Evolutionary conservation across 225 moss, liverwort and hornwort genomes (phyloP), one percentile per base, ranked within the genome.

Genomic region (Ulota crispa): DNA sequence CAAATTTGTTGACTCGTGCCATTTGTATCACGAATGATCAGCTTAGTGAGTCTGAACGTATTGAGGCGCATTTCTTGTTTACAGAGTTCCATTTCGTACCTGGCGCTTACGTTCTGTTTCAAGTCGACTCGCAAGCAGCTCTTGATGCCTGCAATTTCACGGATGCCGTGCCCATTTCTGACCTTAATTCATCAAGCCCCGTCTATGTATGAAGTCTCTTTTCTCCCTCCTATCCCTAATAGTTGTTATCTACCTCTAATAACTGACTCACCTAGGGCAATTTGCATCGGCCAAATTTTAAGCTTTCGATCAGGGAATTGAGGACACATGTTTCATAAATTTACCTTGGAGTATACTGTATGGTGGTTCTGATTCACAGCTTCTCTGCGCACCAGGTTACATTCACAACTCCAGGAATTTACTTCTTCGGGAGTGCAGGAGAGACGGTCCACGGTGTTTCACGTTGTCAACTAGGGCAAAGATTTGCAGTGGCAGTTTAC

Each of bases 111-210:
- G 75, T 47, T 71, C 60, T 89, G 54, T 87, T 80, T 66, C 87
- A 80, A 83, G 70, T 87, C 52, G 70, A 78, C 47, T 87, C 89
- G 34, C 81, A 85, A 76, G 89, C 55, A 54, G 83, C 77, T 80
- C 83, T 87, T 34, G 78, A 87, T 75, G 59, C 56, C 60, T 89
- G 86, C 84, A 84, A 80, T 64, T 89, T 89, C 27, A 84, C 79
- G 20, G 67, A 75, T 66, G 80, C 78, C 36, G 47, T 78, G 42
- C 56, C 69, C 43, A 70, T 85, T 30, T 81, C 78, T 74, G 26
- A 78, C 75, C 74, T 59, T 21, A 74, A 70, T 62, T 80, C 83
- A 42, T 54, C 78, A 43, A 87, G 87, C 61, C 87, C 89, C 67
- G 70, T 78, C 24, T 60, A 85, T 74, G 89, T 89, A 80, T 19